Conservation (phyloP, 192 early-diverging fungal species). For the Mortierella hygrophila region DNA sequence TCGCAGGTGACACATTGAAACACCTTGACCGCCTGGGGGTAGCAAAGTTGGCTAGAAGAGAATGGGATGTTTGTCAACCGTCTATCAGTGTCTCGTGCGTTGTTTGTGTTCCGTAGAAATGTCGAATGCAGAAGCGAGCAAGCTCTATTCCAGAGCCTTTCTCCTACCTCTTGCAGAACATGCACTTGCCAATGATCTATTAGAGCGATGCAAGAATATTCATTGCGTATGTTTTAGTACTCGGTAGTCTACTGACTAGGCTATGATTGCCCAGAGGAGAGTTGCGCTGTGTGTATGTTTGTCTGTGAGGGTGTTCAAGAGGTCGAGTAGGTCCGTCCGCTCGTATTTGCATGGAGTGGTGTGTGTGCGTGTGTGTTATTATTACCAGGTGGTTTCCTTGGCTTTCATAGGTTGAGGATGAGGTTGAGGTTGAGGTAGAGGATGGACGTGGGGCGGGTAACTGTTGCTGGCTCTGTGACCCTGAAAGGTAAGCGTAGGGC, state of each 20-base stretch:
- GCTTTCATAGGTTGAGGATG: constrained; percentile 30
- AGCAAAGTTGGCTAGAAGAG: constrained; percentile 73
- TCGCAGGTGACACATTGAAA: constrained; percentile 95
- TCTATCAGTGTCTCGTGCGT: neutral
- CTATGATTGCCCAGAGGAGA: neutral
- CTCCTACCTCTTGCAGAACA: constrained; percentile 71
- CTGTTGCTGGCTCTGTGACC: constrained; percentile 39
- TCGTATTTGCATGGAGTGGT: too few species aligned
- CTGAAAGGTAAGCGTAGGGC: constrained; percentile 41
- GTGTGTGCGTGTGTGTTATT: neutral
- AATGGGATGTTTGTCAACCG: neutral
- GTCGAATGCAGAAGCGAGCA: neutral
- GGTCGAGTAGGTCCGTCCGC: too few species aligned
- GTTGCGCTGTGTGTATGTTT: neutral
- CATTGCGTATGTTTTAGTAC: neutral
- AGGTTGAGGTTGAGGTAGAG: constrained; percentile 20
- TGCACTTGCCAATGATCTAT: constrained; percentile 71
- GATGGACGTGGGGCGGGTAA: constrained; percentile 32
- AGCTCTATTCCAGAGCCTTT: neutral
- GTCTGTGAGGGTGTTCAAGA: too few species aligned
- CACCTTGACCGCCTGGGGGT: constrained; percentile 76
- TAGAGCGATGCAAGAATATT: neutral
- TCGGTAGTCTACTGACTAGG: too few species aligned
- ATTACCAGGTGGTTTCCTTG: constrained; percentile 45
- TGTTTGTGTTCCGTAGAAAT: neutral